phyloP scores from a whole-genome alignment of 2,329 filamentous ascomycete genomes.

The Calonectria pteridis region DNA sequence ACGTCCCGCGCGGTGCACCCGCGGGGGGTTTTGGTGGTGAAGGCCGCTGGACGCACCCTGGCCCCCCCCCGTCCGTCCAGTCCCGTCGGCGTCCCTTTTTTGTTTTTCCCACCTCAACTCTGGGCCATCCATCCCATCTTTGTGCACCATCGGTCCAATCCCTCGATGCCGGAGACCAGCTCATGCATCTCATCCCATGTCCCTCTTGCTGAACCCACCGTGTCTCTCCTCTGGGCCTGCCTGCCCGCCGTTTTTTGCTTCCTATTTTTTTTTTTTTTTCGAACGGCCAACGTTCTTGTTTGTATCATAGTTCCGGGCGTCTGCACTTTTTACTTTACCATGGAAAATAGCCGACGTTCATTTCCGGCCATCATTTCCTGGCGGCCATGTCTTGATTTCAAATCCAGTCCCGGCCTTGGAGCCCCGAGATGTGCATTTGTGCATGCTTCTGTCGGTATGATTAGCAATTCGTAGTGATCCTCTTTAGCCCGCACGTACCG shows the following conservation, averaged over 20 bases:
- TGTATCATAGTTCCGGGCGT: not conserved
- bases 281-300: constrained; percentile 15
- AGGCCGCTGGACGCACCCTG: constrained; percentile 5
- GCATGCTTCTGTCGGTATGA: constrained; percentile 1
- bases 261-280: constrained; percentile 17
- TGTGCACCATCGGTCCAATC: constrained; percentile 1
- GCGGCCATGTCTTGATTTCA: constrained; percentile 2
- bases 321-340: constrained; percentile 1
- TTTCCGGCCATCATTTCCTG: constrained; percentile 9
- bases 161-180: constrained; percentile 12
- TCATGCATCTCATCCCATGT: constrained; percentile 16
- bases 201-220: constrained; percentile 13
- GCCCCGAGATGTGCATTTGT: not conserved
- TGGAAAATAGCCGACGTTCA: constrained; percentile 7
- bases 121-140: constrained; percentile 1
- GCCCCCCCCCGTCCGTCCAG: not conserved
- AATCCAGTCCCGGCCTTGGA: not conserved
- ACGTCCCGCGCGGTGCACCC: constrained; percentile 5
- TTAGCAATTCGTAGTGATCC: constrained; percentile 1
- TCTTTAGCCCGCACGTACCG: not conserved
- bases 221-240: not conserved
- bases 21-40: not conserved
- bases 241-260: constrained; percentile 6
- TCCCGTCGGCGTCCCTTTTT: not conserved
- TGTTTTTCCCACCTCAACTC: constrained; percentile 4